phyloP scores from a whole-genome alignment of 768 basidiomycete genomes.

The Rickenella mellea region DNA sequence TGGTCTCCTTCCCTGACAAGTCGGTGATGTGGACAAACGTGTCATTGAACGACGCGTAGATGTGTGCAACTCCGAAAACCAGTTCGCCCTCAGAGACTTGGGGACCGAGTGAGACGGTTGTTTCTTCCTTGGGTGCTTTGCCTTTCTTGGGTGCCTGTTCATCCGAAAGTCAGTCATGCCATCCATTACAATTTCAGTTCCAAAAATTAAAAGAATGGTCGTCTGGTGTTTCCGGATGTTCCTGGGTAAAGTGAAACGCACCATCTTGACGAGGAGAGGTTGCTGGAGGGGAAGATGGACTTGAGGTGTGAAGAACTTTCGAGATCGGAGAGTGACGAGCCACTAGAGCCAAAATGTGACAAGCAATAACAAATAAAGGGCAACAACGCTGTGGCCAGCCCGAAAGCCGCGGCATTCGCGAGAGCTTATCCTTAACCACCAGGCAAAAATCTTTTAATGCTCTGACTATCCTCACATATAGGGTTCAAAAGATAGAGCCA shows the following conservation, averaged over 20 bases:
- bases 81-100: conserved; percentile 94
- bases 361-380: no score
- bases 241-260: conserved; percentile 15
- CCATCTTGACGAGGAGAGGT: conserved; percentile 29
- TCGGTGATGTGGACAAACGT: conserved; percentile 99
- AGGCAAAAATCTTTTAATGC: no score
- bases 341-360: no score
- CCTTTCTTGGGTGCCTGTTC: conserved; percentile 74
- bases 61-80: conserved; percentile 97
- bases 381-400: no score
- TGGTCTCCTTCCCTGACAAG: conserved; percentile 97
- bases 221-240: neutral
- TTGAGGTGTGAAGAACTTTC: no score
- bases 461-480: no score
- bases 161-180: conserved; percentile 39
- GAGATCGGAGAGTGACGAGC: no score
- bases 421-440: no score
- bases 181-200: conserved; percentile 35
- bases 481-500: no score
- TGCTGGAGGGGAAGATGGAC: no score
- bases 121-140: conserved; percentile 72
- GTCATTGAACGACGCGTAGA: conserved; percentile 99
- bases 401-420: no score
- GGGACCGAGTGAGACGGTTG: conserved; percentile 86
- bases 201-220: neutral